These are phyloP conservation scores for Tylopilus sp. DNA, from an alignment of 1,284 basidiomycete genomes.

Conservation along the genomic window DNA sequence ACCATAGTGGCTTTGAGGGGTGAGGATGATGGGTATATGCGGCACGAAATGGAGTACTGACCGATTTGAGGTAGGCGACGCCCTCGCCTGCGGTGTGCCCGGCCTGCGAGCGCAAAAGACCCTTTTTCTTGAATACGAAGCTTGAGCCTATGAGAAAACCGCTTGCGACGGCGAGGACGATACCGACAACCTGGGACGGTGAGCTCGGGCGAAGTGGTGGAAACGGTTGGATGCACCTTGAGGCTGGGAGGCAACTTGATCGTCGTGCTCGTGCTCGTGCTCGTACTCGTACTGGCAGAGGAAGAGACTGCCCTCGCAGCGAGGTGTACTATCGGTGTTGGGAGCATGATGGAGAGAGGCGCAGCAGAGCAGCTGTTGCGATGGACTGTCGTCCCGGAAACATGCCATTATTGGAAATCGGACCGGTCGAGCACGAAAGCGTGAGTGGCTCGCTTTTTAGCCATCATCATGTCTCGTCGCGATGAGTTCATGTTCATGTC, in stretches of 20 bases:
- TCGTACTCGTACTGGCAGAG: constrained; percentile 19
- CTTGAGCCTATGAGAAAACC: constrained; percentile 91
- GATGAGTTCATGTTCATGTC: constrained; percentile 18
- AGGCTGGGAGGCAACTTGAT: constrained; percentile 30
- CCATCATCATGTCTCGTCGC: not conserved
- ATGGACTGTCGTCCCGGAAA: not conserved
- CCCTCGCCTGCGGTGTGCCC: constrained; percentile 81
- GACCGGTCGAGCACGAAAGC: constrained; percentile 3
- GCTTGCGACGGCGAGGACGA: constrained; percentile 77
- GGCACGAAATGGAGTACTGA: constrained; percentile 36
- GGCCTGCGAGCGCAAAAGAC: constrained; percentile 67
- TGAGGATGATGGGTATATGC: constrained; percentile 12
- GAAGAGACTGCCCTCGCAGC: constrained; percentile 25
- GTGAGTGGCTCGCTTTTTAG: too few species aligned
- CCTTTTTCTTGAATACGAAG: constrained; percentile 97
- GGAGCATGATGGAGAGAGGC: constrained; percentile 5
- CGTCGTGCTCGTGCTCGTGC: constrained; percentile 13
- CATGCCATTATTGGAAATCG: not conserved
- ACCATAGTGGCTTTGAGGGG: constrained; percentile 65
- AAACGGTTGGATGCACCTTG: constrained; percentile 27
- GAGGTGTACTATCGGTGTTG: constrained; percentile 15
- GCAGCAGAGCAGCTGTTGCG: constrained; percentile 16
- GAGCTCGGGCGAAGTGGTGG: not conserved
- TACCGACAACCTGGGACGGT: constrained; percentile 56
- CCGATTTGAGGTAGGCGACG: constrained; percentile 89